Evolutionary conservation across 495 filamentous ascomycete genomes (phyloP).

Genomic region (Schizothecium vesticola): DNA sequence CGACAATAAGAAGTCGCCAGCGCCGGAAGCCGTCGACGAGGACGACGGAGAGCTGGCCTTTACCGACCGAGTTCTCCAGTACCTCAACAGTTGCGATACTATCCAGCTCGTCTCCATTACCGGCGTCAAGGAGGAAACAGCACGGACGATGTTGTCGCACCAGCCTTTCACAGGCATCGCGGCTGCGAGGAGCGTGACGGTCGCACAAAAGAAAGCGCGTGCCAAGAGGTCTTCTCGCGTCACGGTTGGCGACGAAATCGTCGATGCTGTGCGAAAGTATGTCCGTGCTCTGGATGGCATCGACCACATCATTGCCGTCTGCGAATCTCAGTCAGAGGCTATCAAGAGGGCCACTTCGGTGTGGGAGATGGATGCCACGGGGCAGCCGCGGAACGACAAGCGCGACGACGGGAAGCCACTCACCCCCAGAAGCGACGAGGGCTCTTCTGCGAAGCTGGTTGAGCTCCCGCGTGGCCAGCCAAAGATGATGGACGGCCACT

Average conservation of each 20-base stretch:
- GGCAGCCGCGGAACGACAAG: slow-evolving; percentile 30
- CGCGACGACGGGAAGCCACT: slow-evolving; percentile 23
- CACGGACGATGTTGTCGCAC: slow-evolving; percentile 57
- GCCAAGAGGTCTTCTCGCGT: slow-evolving; percentile 29
- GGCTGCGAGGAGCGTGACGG: slow-evolving; percentile 57
- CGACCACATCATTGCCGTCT: slow-evolving; percentile 66
- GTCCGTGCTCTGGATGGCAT: slow-evolving; percentile 55
- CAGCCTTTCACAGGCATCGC: slow-evolving; percentile 63
- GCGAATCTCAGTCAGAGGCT: slow-evolving; percentile 63
- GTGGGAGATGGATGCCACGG: slow-evolving; percentile 75
- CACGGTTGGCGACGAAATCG: slow-evolving; percentile 36
- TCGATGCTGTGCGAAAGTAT: slow-evolving; percentile 29
- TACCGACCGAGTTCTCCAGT: slow-evolving; percentile 57
- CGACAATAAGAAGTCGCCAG: slow-evolving; percentile 2
- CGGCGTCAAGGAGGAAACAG: slow-evolving; percentile 59
- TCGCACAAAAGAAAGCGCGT: slow-evolving; percentile 32
- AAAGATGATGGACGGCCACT: slow-evolving; percentile 60
- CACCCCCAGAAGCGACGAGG: slow-evolving; percentile 26
- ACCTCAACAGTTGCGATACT: slow-evolving; percentile 73
- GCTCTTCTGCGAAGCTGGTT: slow-evolving; percentile 15
- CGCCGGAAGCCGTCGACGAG: slow-evolving; percentile 4
- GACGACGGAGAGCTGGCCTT: slow-evolving; percentile 11
- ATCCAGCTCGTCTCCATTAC: slow-evolving; percentile 75
- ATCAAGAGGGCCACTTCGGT: slow-evolving; percentile 63
- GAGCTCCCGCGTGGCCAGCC: slow-evolving; percentile 53